Evolutionary conservation across 352 stramenopile species (phyloP), one percentile per base, ranked within the genome.

Genomic region (Globisporangium carolinianum): DNA sequence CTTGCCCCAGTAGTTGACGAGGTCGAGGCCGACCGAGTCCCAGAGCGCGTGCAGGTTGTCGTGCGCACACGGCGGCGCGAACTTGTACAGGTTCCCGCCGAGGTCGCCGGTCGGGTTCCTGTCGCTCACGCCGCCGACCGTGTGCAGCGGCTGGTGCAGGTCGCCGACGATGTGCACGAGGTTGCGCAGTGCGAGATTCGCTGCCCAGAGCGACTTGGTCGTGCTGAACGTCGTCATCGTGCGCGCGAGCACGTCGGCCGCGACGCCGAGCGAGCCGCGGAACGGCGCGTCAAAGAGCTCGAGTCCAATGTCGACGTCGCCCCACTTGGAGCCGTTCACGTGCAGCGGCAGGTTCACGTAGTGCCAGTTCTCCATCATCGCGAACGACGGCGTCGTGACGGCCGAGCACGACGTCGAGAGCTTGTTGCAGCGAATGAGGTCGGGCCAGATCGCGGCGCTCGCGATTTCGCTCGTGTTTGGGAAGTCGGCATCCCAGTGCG

Each of bases 81-180:
- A 88, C 32, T 62, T 68, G 57, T 84, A 85, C 10, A 56, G 66
- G 76, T 89, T 89, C 42, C 79, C 76, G 14, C 79, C 79, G 5
- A 58, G 61, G 53, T 89, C 79, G 36, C 79, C 79, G 6, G 58
- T 55, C 8, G 79, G 79, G 49, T 82, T 71, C 45, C 66, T 66
- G 1, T 62, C 61, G 35, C 64, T 80, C 53, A 87, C 67, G 7
- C 71, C 76, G 0, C 65, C 67, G 0, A 85, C 69, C 2, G 70
- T 69, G 67, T 89, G 79, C 37, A 87, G 63, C 0, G 79, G 79
- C 55, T 89, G 77, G 58, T 87, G 75, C 32, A 83, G 53, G 54
- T 89, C 79, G 0, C 71, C 77, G 51, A 86, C 73, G 58, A 87
- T 75, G 67, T 89, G 79, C 60, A 89, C 79, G 66, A 89, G 79